Base-by-base conservation (phyloP, 148 eudicot species). In the Vaccinium macrocarpon region DNA sequence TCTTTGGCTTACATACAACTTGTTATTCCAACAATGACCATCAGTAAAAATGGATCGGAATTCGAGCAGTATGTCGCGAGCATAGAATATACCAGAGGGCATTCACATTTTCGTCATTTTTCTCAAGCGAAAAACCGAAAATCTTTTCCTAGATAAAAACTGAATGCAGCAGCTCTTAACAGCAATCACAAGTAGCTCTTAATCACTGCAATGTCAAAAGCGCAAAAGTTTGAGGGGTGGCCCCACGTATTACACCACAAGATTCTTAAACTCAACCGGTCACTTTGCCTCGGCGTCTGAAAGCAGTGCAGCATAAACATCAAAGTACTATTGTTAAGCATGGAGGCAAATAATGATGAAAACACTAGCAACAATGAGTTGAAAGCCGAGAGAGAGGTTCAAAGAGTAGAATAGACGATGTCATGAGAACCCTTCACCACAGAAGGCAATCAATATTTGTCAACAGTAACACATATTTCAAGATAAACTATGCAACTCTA, bases 181-280 rank as follows among this genome's bases (percentile, higher is more conserved):
- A 66, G 74, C 71, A 19, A 86, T 82, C 82, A 81, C 84, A 86
- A 77, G 72, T 75, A 57, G 86, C 90, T 85, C 71, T 64, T 75
- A 57, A n/a, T 79, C 84, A 81, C 90, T 88, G 90, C 89, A 90
- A 88, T 66, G 83, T 80, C 57, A 83, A 86, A 80, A 49, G 59
- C 4, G 79, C 32, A 80, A 80, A 78, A 25, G 42, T 82, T 78
- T 78, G 82, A 81, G 72, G 38, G 77, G 38, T 38, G 78, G 59
- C 38, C 19, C 16, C 68, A 46, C 19, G 2, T 18, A 77, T 23
- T 76, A 70, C 32, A 6, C 73, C 73, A 76, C 75, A 70, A 35
- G n/a, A 50, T 49, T 72, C 84, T 79, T 46, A 79, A 53, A 52
- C 75, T 82, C 84, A 74, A 82, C 83, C 49, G 25, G 77, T 86